Evolutionary conservation across 768 basidiomycete species (phyloP), one percentile per base, ranked within the genome.

Genomic region (Glaciozyma martinii): DNA sequence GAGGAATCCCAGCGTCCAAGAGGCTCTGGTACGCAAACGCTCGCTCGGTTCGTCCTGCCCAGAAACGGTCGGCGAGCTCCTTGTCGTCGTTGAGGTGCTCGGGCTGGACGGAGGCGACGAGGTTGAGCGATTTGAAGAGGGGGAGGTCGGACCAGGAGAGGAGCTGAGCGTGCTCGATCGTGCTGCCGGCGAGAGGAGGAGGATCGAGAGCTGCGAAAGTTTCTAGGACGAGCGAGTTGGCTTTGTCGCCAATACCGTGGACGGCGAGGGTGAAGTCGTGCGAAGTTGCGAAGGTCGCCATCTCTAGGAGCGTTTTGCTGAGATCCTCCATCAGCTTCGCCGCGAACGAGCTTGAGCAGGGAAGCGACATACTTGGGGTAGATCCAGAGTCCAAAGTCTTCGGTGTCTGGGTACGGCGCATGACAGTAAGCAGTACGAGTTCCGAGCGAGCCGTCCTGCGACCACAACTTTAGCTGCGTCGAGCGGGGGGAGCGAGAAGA

Each of bases 131-230:
- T 5, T 52, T 58, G 53, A 74, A 74, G 27, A 66, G 60, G 10
- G 65, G 54, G 29, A 75, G 54, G 60, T 75, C 74, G 46, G 66
- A 53, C 25, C 61, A 55, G 12, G 63, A 50, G 42, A 75, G 61
- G 42, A 74, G 62, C 62, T 75, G 74, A 7, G 73, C 74, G 44
- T 75, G 74, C 58, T 74, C 74, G 37, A 75, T 74, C 23, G 67
- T 66, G 8, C 63, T 66, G 3, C 68, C 71, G 5, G 63, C 56
- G 7, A 72, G 61, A 6, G 66, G 69, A 1, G 63, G 61, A 25
- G 61, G 50, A 15, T 27, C 19, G n/a, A 72, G 58, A 7, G 56
- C 12, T 10, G 57, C 63, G 33, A 70, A 49, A 21, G 63, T 62
- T 13, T 66, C 56, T 54, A 75, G 64, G 6, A 64, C 64, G 59